A percentile compares a stretch with the other conserved stretches of the same genome.
phyloP scores from a whole-genome alignment of 1,139 yeast species.

The Nakaseomyces delphensis region DNA sequence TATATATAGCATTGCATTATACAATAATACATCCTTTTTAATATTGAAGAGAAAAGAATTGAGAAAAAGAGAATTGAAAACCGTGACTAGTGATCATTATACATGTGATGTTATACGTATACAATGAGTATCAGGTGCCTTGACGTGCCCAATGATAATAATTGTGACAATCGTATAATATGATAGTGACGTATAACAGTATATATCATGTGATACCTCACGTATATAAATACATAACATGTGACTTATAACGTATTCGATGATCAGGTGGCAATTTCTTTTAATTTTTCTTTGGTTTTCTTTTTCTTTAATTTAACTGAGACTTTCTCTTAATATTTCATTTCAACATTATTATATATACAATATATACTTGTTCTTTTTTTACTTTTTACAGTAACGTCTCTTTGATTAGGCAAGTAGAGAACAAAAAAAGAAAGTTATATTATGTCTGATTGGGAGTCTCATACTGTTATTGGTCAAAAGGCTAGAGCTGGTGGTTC shows the following conservation, averaged over 20 bases:
- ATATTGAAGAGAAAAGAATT: no score
- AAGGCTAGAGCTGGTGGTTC: constrained; percentile 75
- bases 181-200: background rate
- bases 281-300: background rate
- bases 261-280: no score
- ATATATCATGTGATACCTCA: background rate
- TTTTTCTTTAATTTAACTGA: background rate
- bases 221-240: background rate
- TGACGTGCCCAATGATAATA: no score
- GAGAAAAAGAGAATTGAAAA: no score
- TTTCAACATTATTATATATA: no score
- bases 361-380: background rate
- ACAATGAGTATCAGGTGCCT: no score
- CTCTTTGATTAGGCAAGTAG: background rate
- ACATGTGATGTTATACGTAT: background rate
- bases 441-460: constrained; percentile 70
- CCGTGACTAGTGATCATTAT: no score
- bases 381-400: background rate
- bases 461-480: constrained; percentile 78
- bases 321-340: no score
- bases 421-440: constrained; percentile 1
- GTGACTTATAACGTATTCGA: background rate
- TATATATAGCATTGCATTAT: no score
- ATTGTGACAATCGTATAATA: background rate
- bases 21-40: no score